Conservation (phyloP, 257 asterid species). For the Ophiorrhiza pumila region DNA sequence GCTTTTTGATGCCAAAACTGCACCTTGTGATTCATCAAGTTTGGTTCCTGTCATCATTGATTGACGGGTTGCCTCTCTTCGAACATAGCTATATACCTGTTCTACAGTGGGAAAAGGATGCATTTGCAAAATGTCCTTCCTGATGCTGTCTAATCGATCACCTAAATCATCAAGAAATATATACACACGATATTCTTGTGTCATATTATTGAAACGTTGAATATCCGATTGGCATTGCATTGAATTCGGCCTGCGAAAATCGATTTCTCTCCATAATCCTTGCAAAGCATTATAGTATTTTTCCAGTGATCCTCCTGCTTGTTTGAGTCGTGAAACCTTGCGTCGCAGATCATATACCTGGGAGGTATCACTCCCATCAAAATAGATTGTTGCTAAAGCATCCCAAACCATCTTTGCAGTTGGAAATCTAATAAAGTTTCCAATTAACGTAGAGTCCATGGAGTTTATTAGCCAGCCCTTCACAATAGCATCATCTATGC, state of each 20-base stretch:
- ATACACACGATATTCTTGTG: neutral
- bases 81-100: too few relatives aligned
- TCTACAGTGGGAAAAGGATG: neutral
- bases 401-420: too few relatives aligned
- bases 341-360: neutral
- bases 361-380: neutral
- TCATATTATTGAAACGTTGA: too few relatives aligned
- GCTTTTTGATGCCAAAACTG: too few relatives aligned
- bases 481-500: neutral
- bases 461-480: neutral
- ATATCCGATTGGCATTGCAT: neutral
- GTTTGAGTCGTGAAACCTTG: neutral
- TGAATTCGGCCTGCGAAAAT: neutral
- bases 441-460: neutral
- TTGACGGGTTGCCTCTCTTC: too few relatives aligned
- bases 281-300: neutral
- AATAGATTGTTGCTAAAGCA: neutral
- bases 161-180: too few relatives aligned
- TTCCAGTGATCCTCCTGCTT: neutral
- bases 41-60: too few relatives aligned
- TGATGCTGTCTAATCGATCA: neutral
- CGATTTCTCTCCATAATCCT: neutral
- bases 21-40: too few relatives aligned
- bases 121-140: neutral
- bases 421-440: conserved; percentile 1